Percentiles rank a stretch among this genome's conserved stretches.
Evolutionary conservation across 495 filamentous ascomycete genomes (phyloP).

Genomic region (Thermothielavioides terrestris): DNA sequence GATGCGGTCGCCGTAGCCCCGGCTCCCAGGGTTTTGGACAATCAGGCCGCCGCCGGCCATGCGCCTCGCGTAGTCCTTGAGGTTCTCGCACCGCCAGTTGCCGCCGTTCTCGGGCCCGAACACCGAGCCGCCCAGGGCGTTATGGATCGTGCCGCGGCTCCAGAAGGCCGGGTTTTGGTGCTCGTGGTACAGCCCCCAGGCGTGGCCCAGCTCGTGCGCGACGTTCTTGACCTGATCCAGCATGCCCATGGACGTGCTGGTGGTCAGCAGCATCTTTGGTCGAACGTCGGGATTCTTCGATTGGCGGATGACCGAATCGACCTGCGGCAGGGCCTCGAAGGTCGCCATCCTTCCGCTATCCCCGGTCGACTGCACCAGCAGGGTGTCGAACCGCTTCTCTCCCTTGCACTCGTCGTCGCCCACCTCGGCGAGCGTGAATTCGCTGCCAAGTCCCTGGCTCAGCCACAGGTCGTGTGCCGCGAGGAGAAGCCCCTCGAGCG

Average conservation of each 20-base stretch:
- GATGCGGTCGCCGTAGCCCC: background rate
- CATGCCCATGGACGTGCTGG: background rate
- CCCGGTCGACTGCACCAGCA: background rate
- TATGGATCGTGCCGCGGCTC: background rate
- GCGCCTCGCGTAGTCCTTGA: conserved; percentile 2
- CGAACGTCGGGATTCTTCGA: background rate
- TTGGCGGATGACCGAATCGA: background rate
- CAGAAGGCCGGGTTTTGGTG: conserved; percentile 14
- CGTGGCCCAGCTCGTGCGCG: conserved; percentile 16
- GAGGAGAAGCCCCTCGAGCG: background rate
- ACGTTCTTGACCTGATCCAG: conserved; percentile 7
- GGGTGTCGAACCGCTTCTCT: background rate
- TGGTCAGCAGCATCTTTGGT: background rate
- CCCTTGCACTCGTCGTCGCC: background rate
- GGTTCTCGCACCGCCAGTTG: background rate
- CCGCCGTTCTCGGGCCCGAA: background rate
- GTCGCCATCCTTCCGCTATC: conserved; percentile 1
- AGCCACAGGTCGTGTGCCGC: background rate
- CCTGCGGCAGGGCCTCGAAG: background rate
- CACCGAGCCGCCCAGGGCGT: background rate
- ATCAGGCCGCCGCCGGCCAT: background rate
- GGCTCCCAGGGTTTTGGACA: background rate
- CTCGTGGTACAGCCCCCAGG: conserved; percentile 14
- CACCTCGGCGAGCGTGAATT: background rate
- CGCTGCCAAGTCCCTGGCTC: background rate